Conservation (phyloP, 768 basidiomycete genomes). For the Boletus barrowsii region DNA sequence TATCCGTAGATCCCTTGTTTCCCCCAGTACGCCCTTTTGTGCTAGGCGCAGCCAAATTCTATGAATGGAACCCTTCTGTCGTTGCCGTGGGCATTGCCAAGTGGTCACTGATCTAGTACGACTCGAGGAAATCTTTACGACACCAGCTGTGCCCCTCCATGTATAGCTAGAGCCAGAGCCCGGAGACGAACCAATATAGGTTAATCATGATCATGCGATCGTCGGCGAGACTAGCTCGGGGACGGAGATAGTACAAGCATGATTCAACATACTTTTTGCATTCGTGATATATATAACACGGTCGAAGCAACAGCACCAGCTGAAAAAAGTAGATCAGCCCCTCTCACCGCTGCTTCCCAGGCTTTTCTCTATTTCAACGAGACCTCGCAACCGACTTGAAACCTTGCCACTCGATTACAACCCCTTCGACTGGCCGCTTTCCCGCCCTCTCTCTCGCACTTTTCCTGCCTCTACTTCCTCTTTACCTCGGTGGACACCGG, state of each 20-base stretch:
- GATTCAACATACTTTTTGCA: constrained; percentile 28
- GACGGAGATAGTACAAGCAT: constrained; percentile 4
- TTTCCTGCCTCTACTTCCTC: constrained; percentile 18
- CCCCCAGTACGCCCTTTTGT: too few species aligned
- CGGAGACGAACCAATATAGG: constrained; percentile 6
- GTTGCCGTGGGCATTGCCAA: too few species aligned
- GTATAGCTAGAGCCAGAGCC: too few species aligned
- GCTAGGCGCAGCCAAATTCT: too few species aligned
- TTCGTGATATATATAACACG: constrained; percentile 32
- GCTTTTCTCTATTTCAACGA: constrained; percentile 12
- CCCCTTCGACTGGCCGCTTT: not conserved
- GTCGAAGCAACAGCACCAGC: constrained; percentile 21
- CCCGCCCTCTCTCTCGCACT: not conserved
- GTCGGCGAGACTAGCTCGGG: not conserved
- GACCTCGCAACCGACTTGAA: constrained; percentile 12
- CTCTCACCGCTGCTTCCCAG: constrained; percentile 8
- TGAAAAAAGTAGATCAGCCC: constrained; percentile 22
- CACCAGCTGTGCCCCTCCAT: too few species aligned
- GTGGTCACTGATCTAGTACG: too few species aligned
- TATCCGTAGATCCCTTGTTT: too few species aligned
- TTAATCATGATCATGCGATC: not conserved
- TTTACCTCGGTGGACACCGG: constrained; percentile 18
- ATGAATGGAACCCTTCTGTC: too few species aligned
- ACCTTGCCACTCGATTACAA: constrained; percentile 12
- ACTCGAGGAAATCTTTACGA: too few species aligned